A percentile compares a stretch with the other conserved stretches of the same genome.
Conservation (phyloP, 305 asterid genomes). For the Nicotiana rustica region DNA sequence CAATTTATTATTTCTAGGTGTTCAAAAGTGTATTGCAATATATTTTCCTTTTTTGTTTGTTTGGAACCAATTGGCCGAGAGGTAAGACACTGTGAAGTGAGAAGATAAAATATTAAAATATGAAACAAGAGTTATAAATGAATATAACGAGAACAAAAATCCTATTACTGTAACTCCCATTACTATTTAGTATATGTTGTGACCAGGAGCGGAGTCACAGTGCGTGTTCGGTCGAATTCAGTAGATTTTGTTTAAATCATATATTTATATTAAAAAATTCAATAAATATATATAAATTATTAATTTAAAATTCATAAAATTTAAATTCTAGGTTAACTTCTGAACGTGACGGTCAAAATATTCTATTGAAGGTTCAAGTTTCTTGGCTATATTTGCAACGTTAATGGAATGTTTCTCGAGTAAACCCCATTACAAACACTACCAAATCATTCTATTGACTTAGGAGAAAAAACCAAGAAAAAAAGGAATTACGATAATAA, state of each 20-base stretch:
- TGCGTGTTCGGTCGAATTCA: too few species aligned
- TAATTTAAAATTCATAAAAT: too few species aligned
- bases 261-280: too few species aligned
- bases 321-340: too few species aligned
- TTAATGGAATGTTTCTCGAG: neutral
- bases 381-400: neutral
- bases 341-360: constrained; percentile 14
- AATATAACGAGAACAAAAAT: too few species aligned
- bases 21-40: neutral
- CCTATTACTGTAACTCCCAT: too few species aligned
- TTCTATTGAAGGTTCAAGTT: constrained; percentile 7
- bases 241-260: too few species aligned
- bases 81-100: neutral
- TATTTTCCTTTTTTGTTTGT: neutral
- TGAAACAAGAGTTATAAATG: too few species aligned
- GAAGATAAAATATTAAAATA: neutral
- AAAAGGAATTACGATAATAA: neutral
- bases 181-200: too few species aligned
- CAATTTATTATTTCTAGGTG: neutral
- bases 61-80: neutral
- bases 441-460: neutral
- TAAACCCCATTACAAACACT: neutral
- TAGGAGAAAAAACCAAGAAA: neutral
- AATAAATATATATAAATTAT: too few species aligned
- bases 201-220: too few species aligned